These are phyloP conservation scores for Leccinum variicolor DNA, from an alignment of 768 basidiomycete genomes.

Conservation along the genomic window DNA sequence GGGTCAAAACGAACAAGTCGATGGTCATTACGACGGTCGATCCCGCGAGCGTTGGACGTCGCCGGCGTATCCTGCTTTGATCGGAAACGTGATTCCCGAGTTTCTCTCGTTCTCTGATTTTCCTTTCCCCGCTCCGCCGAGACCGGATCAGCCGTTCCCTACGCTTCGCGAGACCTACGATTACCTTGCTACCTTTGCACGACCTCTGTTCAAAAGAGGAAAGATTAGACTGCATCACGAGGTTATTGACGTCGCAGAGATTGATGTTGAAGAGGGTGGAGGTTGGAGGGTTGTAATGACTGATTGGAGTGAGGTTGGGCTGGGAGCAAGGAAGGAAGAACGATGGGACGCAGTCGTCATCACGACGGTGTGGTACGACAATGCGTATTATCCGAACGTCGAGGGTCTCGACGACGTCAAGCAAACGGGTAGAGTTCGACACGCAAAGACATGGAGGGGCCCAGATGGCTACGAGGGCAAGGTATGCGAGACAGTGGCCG, in stretches of 20 bases:
- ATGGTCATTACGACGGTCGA: background rate
- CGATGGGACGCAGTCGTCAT: conserved; percentile 50
- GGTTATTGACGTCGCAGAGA: conserved; percentile 38
- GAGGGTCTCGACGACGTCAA: conserved; percentile 40
- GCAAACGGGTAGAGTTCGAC: conserved; percentile 35
- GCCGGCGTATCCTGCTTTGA: conserved; percentile 45
- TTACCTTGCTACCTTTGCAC: conserved; percentile 27
- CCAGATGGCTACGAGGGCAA: conserved; percentile 35
- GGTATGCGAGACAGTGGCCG: conserved; percentile 9
- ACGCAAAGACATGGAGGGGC: conserved; percentile 43
- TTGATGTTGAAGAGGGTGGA: conserved; percentile 13
- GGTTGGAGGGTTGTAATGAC: conserved; percentile 41
- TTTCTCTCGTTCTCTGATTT: conserved; percentile 29
- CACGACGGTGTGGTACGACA: conserved; percentile 45
- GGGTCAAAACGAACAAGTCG: background rate
- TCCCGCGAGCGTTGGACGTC: conserved; percentile 36
- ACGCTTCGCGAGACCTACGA: conserved; percentile 26
- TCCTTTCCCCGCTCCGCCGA: conserved; percentile 27
- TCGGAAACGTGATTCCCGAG: conserved; percentile 51
- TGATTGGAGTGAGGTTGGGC: conserved; percentile 33
- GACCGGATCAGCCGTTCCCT: conserved; percentile 28
- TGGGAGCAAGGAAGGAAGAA: conserved; percentile 29
- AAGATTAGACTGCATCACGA: conserved; percentile 41
- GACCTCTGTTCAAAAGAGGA: conserved; percentile 23
- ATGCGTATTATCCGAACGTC: conserved; percentile 41